A percentile compares a stretch with the other conserved stretches of the same genome.
Conservation (phyloP, 139 green algal genomes). For the Ostreobium quekettii region DNA sequence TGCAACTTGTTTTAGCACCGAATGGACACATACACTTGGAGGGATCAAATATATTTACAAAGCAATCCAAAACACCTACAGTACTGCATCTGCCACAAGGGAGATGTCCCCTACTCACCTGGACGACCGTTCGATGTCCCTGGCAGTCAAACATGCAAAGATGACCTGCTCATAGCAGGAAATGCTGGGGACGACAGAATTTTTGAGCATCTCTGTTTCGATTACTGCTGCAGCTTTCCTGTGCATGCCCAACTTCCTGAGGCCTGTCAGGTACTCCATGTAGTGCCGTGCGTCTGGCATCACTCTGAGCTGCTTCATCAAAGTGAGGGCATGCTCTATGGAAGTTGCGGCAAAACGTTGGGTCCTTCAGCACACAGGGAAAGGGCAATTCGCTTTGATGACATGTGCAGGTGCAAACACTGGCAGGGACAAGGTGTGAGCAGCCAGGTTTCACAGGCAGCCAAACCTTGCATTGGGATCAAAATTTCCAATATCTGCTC, state of each 20-base stretch:
- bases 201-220: conserved; percentile 17
- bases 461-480: too few relatives aligned
- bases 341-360: neutral
- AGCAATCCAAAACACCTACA: too few relatives aligned
- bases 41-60: too few relatives aligned
- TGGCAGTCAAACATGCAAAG: neutral
- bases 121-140: conserved; percentile 4
- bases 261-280: neutral
- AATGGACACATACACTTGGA: too few relatives aligned
- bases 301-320: conserved; percentile 7
- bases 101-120: conserved; percentile 8
- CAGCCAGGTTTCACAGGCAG: too few relatives aligned
- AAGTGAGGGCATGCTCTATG: neutral
- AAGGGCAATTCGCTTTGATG: too few relatives aligned
- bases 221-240: neutral
- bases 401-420: too few relatives aligned
- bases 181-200: neutral
- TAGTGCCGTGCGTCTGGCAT: neutral
- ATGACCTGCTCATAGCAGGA: conserved; percentile 13
- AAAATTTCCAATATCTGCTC: too few relatives aligned
- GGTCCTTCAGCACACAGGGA: too few relatives aligned
- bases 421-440: too few relatives aligned
- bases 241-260: neutral
- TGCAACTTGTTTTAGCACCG: too few relatives aligned
- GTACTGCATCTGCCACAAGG: too few relatives aligned